Evolutionary conservation across 345 rosid species (phyloP).

Genomic region (Acer negundo): DNA sequence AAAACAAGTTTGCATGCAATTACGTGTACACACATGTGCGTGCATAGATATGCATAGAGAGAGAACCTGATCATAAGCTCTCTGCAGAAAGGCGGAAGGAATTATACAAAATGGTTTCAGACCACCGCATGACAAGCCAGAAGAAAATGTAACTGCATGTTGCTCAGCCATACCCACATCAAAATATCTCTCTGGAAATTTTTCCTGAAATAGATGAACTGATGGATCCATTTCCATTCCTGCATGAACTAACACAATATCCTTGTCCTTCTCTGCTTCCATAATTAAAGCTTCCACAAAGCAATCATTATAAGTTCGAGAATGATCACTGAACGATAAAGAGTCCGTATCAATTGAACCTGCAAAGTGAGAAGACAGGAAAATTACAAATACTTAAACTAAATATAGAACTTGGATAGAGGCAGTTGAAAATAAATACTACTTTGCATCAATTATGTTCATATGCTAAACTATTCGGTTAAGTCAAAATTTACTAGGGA

Average conservation of each 20-base stretch:
- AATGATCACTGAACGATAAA: slow-evolving; percentile 22
- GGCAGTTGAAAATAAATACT: neutral
- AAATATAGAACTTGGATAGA: slow-evolving; percentile 14
- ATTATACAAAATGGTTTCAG: slow-evolving; percentile 92
- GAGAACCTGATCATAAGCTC: slow-evolving; percentile 93
- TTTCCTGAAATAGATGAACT: slow-evolving; percentile 61
- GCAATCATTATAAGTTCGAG: slow-evolving; percentile 79
- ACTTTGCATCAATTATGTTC: neutral
- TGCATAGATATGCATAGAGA: slow-evolving; percentile 17
- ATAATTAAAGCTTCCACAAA: slow-evolving; percentile 71
- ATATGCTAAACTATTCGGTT: slow-evolving; percentile 8
- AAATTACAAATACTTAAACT: neutral
- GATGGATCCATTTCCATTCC: slow-evolving; percentile 81
- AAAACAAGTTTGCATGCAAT: neutral
- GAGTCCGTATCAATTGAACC: slow-evolving; percentile 34
- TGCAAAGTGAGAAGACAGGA: slow-evolving; percentile 24
- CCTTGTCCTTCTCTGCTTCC: slow-evolving; percentile 88
- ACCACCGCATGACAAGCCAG: slow-evolving; percentile 90
- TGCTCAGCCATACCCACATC: slow-evolving; percentile 97
- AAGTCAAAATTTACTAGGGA: neutral
- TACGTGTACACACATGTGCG: neutral
- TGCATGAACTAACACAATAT: slow-evolving; percentile 78
- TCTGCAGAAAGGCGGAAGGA: slow-evolving; percentile 84
- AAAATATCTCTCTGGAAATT: slow-evolving; percentile 71
- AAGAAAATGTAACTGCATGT: slow-evolving; percentile 95